Percentiles rank a stretch among this genome's conserved stretches.
These are phyloP conservation scores for Candida stauntonica DNA, from an alignment of 805 yeast species.

Conservation along the genomic window DNA sequence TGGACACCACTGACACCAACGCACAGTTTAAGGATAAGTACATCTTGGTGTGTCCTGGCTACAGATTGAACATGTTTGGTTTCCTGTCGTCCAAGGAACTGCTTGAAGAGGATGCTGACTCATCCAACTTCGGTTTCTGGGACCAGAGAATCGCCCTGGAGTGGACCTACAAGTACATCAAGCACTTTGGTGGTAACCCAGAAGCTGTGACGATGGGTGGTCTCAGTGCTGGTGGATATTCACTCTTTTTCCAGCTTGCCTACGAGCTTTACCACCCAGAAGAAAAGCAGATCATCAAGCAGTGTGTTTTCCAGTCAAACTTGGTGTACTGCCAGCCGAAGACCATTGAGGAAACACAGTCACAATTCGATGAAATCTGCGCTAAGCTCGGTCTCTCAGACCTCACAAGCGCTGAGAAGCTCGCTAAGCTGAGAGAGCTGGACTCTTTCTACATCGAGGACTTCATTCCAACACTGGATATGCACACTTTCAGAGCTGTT, in stretches of 20 bases:
- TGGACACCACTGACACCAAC: conserved; percentile 27
- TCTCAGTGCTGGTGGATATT: conserved; percentile 43
- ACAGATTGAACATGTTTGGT: conserved; percentile 39
- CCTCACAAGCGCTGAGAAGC: conserved; percentile 20
- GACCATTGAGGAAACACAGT: conserved; percentile 30
- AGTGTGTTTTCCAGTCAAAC: conserved; percentile 34
- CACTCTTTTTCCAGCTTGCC: conserved; percentile 38
- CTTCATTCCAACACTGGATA: conserved; percentile 25
- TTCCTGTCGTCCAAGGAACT: conserved; percentile 35
- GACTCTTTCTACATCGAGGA: conserved; percentile 20
- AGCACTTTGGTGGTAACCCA: conserved; percentile 44
- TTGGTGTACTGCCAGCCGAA: conserved; percentile 37
- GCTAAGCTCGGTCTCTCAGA: conserved; percentile 23
- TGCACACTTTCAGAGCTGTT: conserved; percentile 37
- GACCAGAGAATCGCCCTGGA: conserved; percentile 44
- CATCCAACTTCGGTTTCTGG: conserved; percentile 30
- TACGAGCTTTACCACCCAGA: conserved; percentile 40
- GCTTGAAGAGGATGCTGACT: conserved; percentile 23
- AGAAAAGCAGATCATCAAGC: conserved; percentile 36
- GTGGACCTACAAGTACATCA: conserved; percentile 42
- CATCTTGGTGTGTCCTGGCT: conserved; percentile 35
- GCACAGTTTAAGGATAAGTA: conserved; percentile 30
- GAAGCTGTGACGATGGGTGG: conserved; percentile 41
- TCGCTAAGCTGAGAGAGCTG: conserved; percentile 22
- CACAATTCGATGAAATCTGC: conserved; percentile 34